Percentiles rank a stretch among this genome's conserved stretches.
Evolutionary conservation across 495 filamentous ascomycete genomes (phyloP).

Genomic region (Thozetella sp.): DNA sequence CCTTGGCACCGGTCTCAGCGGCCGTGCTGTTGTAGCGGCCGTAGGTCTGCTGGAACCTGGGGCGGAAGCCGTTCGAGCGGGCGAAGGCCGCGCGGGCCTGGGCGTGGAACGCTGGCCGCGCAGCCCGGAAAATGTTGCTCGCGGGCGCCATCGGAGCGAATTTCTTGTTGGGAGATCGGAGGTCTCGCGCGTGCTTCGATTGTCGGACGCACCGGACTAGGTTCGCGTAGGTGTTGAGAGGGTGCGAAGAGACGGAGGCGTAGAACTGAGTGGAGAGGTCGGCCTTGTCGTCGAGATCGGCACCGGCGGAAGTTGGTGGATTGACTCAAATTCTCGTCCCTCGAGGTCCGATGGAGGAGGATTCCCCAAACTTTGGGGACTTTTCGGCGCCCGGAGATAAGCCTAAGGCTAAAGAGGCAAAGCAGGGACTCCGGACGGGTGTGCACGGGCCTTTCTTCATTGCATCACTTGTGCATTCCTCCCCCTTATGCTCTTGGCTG

Average conservation of each 20-base stretch:
- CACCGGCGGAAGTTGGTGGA: neutral
- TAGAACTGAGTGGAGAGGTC: neutral
- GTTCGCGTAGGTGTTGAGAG: neutral
- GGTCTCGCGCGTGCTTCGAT: constrained; percentile 10
- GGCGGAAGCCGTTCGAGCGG: constrained; percentile 49
- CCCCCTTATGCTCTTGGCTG: neutral
- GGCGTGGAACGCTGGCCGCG: constrained; percentile 45
- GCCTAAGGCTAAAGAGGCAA: neutral
- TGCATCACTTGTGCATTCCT: neutral
- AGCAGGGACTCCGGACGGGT: neutral
- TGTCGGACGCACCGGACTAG: constrained; percentile 9
- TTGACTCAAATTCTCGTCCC: constrained; percentile 3
- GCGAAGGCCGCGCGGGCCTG: constrained; percentile 30
- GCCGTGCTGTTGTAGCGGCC: constrained; percentile 70
- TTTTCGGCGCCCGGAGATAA: neutral
- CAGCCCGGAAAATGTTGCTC: constrained; percentile 48
- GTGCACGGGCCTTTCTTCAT: neutral
- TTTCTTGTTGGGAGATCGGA: neutral
- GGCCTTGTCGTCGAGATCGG: neutral
- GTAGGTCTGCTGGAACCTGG: constrained; percentile 47
- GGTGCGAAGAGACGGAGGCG: neutral
- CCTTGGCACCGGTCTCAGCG: constrained; percentile 41
- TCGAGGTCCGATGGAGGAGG: constrained; percentile 2
- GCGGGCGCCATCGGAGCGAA: constrained; percentile 30
- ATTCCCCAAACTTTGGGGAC: neutral